Percentiles rank a stretch among this genome's conserved stretches.
Conservation (phyloP, 495 filamentous ascomycete genomes). For the Neurospora pannonica region DNA sequence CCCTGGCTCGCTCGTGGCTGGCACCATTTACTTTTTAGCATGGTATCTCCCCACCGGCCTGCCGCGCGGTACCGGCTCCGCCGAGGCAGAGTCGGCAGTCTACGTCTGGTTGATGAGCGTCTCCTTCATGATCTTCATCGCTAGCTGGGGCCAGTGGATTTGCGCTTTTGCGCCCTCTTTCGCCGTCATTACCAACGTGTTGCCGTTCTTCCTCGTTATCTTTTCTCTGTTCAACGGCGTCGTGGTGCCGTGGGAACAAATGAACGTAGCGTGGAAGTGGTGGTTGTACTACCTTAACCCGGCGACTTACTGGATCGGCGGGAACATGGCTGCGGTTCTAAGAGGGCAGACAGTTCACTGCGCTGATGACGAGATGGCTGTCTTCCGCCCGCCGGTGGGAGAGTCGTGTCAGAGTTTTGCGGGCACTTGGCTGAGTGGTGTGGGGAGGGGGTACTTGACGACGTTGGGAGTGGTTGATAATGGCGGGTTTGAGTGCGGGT, state of each 20-base stretch:
- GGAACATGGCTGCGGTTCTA: conserved; percentile 56
- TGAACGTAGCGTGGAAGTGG: conserved; percentile 68
- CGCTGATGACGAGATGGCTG: conserved; percentile 48
- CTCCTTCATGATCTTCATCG: conserved; percentile 72
- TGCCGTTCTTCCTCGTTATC: conserved; percentile 73
- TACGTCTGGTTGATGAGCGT: conserved; percentile 81
- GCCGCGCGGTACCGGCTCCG: conserved; percentile 23
- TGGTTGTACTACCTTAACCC: conserved; percentile 66
- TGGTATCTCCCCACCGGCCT: conserved; percentile 79
- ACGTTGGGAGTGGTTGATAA: conserved; percentile 4
- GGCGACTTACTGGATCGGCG: conserved; percentile 63
- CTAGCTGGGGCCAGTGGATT: conserved; percentile 77
- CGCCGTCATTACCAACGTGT: conserved; percentile 67
- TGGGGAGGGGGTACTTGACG: conserved; percentile 47
- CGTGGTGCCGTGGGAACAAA: conserved; percentile 48
- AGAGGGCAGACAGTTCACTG: conserved; percentile 48
- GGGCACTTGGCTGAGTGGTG: conserved; percentile 38
- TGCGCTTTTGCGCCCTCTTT: conserved; percentile 71
- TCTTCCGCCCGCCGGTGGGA: conserved; percentile 54
- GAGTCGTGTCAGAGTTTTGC: conserved; percentile 56
- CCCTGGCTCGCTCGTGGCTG: conserved; percentile 55
- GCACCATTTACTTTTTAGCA: conserved; percentile 59
- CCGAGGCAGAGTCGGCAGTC: conserved; percentile 53
- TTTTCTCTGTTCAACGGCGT: conserved; percentile 70
- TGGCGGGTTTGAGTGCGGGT: conserved; percentile 50